Evolutionary conservation across 2,329 filamentous ascomycete species (phyloP), one percentile per base, ranked within the genome.

Genomic region (Epichloe gansuensis): DNA sequence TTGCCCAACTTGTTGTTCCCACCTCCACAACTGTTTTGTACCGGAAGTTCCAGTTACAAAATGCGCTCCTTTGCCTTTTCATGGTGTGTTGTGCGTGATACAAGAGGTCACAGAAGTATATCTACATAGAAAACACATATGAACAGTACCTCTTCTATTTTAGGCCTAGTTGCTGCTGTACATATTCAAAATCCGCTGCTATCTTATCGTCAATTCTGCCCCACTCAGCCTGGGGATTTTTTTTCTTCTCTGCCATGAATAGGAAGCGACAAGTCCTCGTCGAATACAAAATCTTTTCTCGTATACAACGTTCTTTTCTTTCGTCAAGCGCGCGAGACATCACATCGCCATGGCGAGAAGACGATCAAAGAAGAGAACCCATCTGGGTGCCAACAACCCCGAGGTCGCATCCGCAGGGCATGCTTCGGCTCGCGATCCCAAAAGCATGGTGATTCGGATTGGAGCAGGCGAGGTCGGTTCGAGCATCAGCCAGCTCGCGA

Each of bases 381-480:
- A 95, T 68, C 69, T 84, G 51, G 82, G 84, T 55, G 80, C 84
- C 49, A 77, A 74, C 55, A 80, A 80, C 59, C 77, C 78, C 50
- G 78, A 79, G 60, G 68, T 73, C 56, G 71, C 76, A 60, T 61
- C 77, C 57, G 72, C 75, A 43, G 76, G 80, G 53, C 81, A 82
- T 68, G 77, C 80, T 53, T 78, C 82, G 25, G 75, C 78, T 50
- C 81, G 82, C 57, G 77, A 82, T 49, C 93, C 93, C 36, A 96
- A 96, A 76, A 94, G 86, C 66, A 96, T 98, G 91, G 91, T 98
- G 53, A 95, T 98, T 68, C 87, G 93, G 60, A 90, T 96, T 62
- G 93, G 93, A 61, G 91, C 90, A 60, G 87, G 89, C 62, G 88
- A 96, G 65, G 89, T 98, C 50, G 93, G 93, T 53, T 81, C 88